These are phyloP conservation scores for Skeletonema menzelii DNA, from an alignment of 108 stramenopile species.

Conservation along the genomic window DNA sequence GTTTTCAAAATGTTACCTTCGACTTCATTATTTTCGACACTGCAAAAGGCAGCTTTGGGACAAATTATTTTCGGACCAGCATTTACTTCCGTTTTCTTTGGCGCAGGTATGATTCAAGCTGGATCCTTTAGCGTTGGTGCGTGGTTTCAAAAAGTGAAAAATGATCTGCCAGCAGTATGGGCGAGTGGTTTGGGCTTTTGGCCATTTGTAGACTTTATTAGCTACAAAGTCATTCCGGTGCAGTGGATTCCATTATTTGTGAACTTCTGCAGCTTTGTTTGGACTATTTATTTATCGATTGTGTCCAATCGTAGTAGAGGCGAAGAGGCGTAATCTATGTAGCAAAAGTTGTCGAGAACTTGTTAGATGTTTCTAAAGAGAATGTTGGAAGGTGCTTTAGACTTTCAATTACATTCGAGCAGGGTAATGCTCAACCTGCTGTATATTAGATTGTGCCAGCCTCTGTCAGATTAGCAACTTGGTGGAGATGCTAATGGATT, in stretches of 20 bases:
- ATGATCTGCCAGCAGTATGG: conserved; percentile 82
- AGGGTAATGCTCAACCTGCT: too few relatives aligned
- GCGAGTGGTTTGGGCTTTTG: conserved; percentile 78
- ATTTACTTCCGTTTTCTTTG: conserved; percentile 89
- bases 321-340: not conserved
- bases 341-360: not conserved
- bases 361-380: too few relatives aligned
- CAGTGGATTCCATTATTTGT: conserved; percentile 86
- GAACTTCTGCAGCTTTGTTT: conserved; percentile 81
- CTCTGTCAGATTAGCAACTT: conserved; percentile 38
- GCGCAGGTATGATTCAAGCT: conserved; percentile 57
- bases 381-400: too few relatives aligned
- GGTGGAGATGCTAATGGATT: conserved; percentile 50
- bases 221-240: conserved; percentile 68
- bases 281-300: conserved; percentile 87
- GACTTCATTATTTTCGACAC: conserved; percentile 61
- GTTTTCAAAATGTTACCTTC: conserved; percentile 64
- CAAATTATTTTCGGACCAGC: conserved; percentile 87
- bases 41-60: conserved; percentile 82
- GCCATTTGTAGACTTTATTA: conserved; percentile 88
- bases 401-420: too few relatives aligned
- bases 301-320: conserved; percentile 58
- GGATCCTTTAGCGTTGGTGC: conserved; percentile 56
- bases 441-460: conserved; percentile 15
- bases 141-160: conserved; percentile 68